Evolutionary conservation across 2,329 filamentous ascomycete genomes (phyloP).

Genomic region (Alternaria brassicae): DNA sequence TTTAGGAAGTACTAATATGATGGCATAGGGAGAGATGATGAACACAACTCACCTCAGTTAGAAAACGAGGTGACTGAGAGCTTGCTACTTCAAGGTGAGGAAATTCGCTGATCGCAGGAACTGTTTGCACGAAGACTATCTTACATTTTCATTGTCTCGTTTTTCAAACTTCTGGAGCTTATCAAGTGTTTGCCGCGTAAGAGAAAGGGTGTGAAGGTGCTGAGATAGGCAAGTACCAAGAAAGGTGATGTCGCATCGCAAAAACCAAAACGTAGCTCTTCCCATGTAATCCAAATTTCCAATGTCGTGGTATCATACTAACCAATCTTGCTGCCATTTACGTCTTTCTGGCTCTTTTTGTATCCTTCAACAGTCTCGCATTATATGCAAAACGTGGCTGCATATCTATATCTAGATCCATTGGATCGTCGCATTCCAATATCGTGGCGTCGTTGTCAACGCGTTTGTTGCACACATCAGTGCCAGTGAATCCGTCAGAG

Average conservation of each 20-base stretch:
- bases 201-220: not conserved
- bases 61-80: not conserved
- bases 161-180: not conserved
- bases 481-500: not conserved
- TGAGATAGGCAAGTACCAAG: not conserved
- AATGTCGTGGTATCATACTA: no score
- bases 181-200: not conserved
- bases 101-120: not conserved
- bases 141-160: not conserved
- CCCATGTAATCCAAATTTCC: not conserved
- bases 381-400: constrained; percentile 16
- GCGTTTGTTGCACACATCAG: not conserved
- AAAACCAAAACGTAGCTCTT: not conserved
- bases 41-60: not conserved
- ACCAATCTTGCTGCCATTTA: not conserved
- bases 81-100: not conserved
- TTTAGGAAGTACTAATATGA: not conserved
- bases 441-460: constrained; percentile 10
- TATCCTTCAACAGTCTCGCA: not conserved
- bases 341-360: not conserved
- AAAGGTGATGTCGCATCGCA: not conserved
- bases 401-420: constrained; percentile 23
- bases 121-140: not conserved
- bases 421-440: not conserved
- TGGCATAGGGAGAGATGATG: not conserved